Base-by-base conservation (phyloP, 176 grass and related monocot genomes). In the Hyparrhenia diplandra region DNA sequence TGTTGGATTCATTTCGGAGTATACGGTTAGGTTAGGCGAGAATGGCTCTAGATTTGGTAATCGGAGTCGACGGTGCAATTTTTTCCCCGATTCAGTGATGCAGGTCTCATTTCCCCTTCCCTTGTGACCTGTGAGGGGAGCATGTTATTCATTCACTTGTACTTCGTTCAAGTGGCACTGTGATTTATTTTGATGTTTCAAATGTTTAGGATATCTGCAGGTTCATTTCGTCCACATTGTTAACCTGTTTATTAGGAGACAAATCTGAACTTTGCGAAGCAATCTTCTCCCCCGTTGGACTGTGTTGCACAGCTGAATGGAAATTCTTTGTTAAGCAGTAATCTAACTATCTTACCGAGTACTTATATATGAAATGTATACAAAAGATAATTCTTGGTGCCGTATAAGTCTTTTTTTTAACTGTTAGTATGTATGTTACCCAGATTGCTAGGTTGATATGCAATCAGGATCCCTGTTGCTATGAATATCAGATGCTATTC, bases 231-330 rank as follows among this genome's bases (percentile, higher is more conserved):
- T 74, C 57, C 36, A n/a, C 59, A 12, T 34, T 18, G 23, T 70
- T 80, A 31, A 4, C 31, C 52, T 52, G 29, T 34, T 60, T 71
- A 36, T 65, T 69, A 49, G 42, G 32, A 73, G 31, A 13, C 23
- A 76, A 60, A 79, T 79, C 64, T 87, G 71, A 82, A 82, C 32
- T 20, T 76, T 68, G 21, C 21, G 2, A 24, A 7, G 16, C 10
- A 71, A 60, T 61, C 52, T 8, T 36, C 20, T n/a, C 1, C 35
- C 45, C 60, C 3, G 46, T 73, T 28, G 8, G 59, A 73, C 35
- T 24, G 17, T 79, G 52, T 62, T 69, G 36, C 42, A 40, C 52
- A 61, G 13, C 35, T 36, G 25, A 31, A 14, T 29, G 63, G 10
- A 43, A 47, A 24, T 47, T 55, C 24, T 42, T 27, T 6, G 51